phyloP scores from a whole-genome alignment of 805 yeast genomes.

The Wickerhamomyces alni region DNA sequence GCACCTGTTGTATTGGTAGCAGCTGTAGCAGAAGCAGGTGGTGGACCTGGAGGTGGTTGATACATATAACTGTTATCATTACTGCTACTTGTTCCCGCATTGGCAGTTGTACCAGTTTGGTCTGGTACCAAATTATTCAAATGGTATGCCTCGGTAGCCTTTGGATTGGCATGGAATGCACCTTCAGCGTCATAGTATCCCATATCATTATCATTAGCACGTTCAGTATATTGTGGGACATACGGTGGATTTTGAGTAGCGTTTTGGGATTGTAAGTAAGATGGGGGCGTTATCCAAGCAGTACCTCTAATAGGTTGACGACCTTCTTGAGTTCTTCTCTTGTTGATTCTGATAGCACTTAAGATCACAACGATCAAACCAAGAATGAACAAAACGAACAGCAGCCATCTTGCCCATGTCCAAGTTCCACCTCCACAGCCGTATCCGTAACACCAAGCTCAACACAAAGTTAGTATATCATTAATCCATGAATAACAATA shows the following conservation, averaged over 20 bases:
- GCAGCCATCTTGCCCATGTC: slow-evolving; percentile 29
- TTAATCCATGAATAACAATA: too few relatives aligned
- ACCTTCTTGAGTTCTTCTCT: slow-evolving; percentile 37
- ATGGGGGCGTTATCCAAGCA: slow-evolving; percentile 83
- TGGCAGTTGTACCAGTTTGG: slow-evolving; percentile 12
- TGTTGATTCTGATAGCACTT: slow-evolving; percentile 50
- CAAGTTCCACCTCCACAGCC: slow-evolving; percentile 9
- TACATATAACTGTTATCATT: not conserved
- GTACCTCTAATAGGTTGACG: slow-evolving; percentile 66
- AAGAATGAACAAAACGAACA: slow-evolving; percentile 52
- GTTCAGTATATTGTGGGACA: slow-evolving; percentile 66
- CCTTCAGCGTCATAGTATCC: slow-evolving; percentile 42
- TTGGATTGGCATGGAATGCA: slow-evolving; percentile 28
- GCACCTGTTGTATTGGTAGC: slow-evolving; percentile 6
- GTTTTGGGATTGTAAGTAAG: slow-evolving; percentile 36
- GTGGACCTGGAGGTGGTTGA: slow-evolving; percentile 3
- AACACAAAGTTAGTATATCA: too few relatives aligned
- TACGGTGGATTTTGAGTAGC: slow-evolving; percentile 39
- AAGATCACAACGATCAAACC: slow-evolving; percentile 40
- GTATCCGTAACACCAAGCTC: slow-evolving; percentile 18
- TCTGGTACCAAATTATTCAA: slow-evolving; percentile 18
- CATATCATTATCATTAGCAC: slow-evolving; percentile 65
- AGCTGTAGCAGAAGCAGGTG: not conserved
- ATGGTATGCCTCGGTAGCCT: slow-evolving; percentile 22
- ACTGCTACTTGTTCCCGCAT: not conserved